Evolutionary conservation across 2,329 filamentous ascomycete genomes (phyloP).

Genomic region (Aspergillus costaricaensis): DNA sequence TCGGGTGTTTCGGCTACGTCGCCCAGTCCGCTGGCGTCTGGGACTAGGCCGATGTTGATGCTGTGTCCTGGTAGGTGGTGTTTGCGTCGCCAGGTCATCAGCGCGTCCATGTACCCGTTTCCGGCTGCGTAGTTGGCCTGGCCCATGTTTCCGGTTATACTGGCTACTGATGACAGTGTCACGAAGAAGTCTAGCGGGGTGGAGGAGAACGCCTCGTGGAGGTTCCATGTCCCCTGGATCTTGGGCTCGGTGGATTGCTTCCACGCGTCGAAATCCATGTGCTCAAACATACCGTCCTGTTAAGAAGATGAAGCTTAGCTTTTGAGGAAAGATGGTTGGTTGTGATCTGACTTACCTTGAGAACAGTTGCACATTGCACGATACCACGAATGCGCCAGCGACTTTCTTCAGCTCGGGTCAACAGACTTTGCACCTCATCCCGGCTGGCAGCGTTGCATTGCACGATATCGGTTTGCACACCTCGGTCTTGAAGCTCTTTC

Average conservation of each 20-base stretch:
- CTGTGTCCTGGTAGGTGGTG: constrained; percentile 17
- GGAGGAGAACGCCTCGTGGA: constrained; percentile 15
- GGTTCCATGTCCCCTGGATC: constrained; percentile 19
- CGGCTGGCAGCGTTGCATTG: constrained; percentile 21
- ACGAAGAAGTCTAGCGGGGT: constrained; percentile 48
- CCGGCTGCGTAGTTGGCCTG: constrained; percentile 62
- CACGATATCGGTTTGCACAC: constrained; percentile 18
- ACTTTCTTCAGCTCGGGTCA: constrained; percentile 15
- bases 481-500: constrained; percentile 13
- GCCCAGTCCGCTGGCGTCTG: constrained; percentile 25
- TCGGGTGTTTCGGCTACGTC: constrained; percentile 22
- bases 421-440: constrained; percentile 18
- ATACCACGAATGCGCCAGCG: constrained; percentile 20
- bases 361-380: constrained; percentile 24
- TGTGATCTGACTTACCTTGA: constrained; percentile 13
- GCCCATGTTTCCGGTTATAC: constrained; percentile 59
- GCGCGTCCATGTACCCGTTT: constrained; percentile 37
- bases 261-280: constrained; percentile 18
- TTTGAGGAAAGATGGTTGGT: not conserved
- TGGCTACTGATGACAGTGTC: constrained; percentile 58
- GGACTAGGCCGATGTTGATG: constrained; percentile 26
- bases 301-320: not conserved
- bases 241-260: constrained; percentile 9
- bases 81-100: constrained; percentile 5
- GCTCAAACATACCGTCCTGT: constrained; percentile 26